These are phyloP conservation scores for Solanum chmielewskii DNA, from an alignment of 257 asterid species.

Conservation along the genomic window DNA sequence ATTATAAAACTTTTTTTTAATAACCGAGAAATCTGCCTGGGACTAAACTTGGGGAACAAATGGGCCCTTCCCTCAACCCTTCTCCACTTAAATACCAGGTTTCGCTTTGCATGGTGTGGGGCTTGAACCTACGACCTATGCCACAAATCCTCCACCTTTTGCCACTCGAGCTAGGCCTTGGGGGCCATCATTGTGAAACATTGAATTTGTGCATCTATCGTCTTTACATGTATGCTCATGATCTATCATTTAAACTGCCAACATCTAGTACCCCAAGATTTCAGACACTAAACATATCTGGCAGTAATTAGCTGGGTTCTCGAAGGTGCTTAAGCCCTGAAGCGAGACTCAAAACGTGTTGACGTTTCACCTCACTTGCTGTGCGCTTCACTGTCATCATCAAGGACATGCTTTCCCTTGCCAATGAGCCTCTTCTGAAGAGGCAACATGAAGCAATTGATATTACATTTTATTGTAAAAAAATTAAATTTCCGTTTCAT, in stretches of 20 bases:
- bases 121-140: not conserved
- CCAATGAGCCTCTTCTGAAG: not conserved
- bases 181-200: not conserved
- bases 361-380: not conserved
- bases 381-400: not conserved
- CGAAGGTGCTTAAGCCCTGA: not conserved
- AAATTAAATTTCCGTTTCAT: not conserved
- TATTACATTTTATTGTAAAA: not conserved
- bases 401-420: not conserved
- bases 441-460: not conserved
- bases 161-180: not conserved
- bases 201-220: not conserved
- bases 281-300: not conserved
- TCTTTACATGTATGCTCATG: not conserved
- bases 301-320: not conserved
- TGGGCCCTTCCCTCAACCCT: not conserved
- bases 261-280: not conserved
- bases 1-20: not conserved
- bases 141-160: not conserved
- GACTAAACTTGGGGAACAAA: not conserved
- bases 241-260: not conserved
- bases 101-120: not conserved
- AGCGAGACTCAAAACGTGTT: not conserved
- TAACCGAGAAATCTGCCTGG: not conserved
- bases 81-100: not conserved